A percentile compares a stretch with the other conserved stretches of the same genome.
phyloP scores from a whole-genome alignment of 75 land plant genomes.

The Cunninghamia lanceolata region DNA sequence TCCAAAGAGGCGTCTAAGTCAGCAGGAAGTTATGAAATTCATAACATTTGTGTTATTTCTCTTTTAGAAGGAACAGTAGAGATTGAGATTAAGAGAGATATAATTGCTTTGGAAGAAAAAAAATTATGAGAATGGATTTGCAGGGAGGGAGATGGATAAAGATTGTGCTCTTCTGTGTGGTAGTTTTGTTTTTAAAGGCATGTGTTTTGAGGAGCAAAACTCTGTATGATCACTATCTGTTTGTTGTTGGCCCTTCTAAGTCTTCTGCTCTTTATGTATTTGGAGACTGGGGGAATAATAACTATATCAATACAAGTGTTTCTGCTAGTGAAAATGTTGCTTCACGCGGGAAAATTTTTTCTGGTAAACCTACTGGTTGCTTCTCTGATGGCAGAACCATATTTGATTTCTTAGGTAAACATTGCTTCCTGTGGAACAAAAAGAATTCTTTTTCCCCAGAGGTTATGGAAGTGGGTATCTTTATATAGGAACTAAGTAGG shows the following conservation, averaged over 20 bases:
- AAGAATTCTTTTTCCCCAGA: too few relatives aligned
- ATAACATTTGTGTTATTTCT: too few relatives aligned
- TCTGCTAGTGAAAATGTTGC: slow-evolving; percentile 4
- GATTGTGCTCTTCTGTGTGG: slow-evolving; percentile 2
- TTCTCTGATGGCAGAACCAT: slow-evolving; percentile 23
- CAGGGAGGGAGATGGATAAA: background rate
- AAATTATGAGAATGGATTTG: background rate
- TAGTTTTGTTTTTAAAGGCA: background rate
- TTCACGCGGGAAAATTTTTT: slow-evolving; percentile 13
- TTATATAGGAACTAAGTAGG: too few relatives aligned
- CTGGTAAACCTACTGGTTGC: slow-evolving; percentile 15
- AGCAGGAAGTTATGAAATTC: too few relatives aligned
- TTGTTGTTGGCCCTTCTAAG: background rate
- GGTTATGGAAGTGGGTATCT: too few relatives aligned
- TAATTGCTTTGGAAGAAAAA: background rate
- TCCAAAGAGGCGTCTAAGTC: too few relatives aligned
- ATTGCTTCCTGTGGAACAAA: too few relatives aligned
- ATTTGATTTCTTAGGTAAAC: slow-evolving; percentile 13
- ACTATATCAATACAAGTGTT: slow-evolving; percentile 4
- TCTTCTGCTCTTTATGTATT: slow-evolving; percentile 15
- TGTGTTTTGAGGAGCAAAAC: background rate
- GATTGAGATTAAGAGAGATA: background rate
- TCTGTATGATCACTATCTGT: background rate
- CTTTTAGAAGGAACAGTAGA: too few relatives aligned
- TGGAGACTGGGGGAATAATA: slow-evolving; percentile 25